Evolutionary conservation across 2,329 filamentous ascomycete genomes (phyloP), one percentile per base, ranked within the genome.

Genomic region (Amphichorda felina): DNA sequence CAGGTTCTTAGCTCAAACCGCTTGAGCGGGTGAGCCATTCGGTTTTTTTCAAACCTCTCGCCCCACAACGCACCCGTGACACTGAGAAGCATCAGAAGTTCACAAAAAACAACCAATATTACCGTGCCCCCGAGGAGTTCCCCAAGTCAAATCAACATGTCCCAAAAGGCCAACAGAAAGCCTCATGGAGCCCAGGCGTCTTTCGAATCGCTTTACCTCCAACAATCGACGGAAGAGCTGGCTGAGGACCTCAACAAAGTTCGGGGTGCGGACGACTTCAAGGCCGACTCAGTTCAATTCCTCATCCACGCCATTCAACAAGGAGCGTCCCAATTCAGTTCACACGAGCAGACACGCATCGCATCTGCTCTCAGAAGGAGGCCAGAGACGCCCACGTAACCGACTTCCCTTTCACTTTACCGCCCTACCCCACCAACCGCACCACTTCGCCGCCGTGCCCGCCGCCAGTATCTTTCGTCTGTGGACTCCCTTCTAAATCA

Each of bases 161-260:
- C 47, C 21, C 43, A 37, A 25, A 41, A 45, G 24, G 14, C 39
- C 36, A 38, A 42, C 17, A 40, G 25, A 10, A 37, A 45, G 24
- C 28, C 26, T 15, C 24, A 36, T n/a, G 41, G 47, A 10, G 29
- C 50, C 30, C 59, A 63, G 17, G 25, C 35, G 3, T n/a, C 35
- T 10, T 85, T 84, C 56, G 63, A 68, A 8, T 62, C 74, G 8
- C 79, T 75, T 52, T 86, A 86, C 53, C 69, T 87, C 32, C 75
- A 80, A 46, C 75, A 72, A 40, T 63, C 76, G 5, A 83, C 82
- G 1, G 62, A 66, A 34, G 82, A 87, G 51, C 75, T 88, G 38
- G 74, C 77, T 10, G 78, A 85, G 44, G 82, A 87, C 51, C 66
- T 88, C 26, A 76, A 84, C 58, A 75, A 75, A 53, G 64, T 86